phyloP scores from a whole-genome alignment of 805 yeast species.

The Pichia nakasei region DNA sequence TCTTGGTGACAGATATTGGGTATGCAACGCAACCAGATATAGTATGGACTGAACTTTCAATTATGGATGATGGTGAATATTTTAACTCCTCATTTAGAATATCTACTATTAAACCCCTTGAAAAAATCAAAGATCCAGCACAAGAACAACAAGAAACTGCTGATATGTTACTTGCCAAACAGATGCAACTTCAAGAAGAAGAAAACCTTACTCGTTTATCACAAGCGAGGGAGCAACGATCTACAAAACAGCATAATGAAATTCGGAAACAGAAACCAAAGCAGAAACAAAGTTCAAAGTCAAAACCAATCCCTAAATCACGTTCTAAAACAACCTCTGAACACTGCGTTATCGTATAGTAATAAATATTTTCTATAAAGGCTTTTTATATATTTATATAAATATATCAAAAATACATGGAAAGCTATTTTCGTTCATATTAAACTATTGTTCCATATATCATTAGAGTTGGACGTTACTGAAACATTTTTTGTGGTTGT shows the following conservation, averaged over 20 bases:
- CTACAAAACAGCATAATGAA: background rate
- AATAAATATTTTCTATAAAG: too few species aligned
- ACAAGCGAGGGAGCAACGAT: slow-evolving; percentile 10
- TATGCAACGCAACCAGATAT: slow-evolving; percentile 38
- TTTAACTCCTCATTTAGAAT: slow-evolving; percentile 26
- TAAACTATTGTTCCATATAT: slow-evolving; percentile 9
- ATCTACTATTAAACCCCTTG: background rate
- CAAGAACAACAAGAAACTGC: slow-evolving; percentile 3
- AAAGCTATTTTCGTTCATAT: too few species aligned
- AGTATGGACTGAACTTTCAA: slow-evolving; percentile 76
- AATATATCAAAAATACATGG: too few species aligned
- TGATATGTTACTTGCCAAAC: slow-evolving; percentile 22
- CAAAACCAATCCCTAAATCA: background rate
- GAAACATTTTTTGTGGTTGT: slow-evolving; percentile 2
- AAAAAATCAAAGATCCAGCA: background rate
- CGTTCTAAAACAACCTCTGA: background rate
- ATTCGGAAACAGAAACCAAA: background rate
- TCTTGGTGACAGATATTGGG: slow-evolving; percentile 69
- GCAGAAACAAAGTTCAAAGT: too few species aligned
- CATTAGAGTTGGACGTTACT: background rate
- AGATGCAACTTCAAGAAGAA: slow-evolving; percentile 28
- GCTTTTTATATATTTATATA: too few species aligned
- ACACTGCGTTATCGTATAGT: too few species aligned
- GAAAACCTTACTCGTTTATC: slow-evolving; percentile 20
- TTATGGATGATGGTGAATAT: slow-evolving; percentile 59